A percentile compares a stretch with the other conserved stretches of the same genome.
Conservation (phyloP, 2,329 filamentous ascomycete genomes). For the Sarocladiaceae sp. region DNA sequence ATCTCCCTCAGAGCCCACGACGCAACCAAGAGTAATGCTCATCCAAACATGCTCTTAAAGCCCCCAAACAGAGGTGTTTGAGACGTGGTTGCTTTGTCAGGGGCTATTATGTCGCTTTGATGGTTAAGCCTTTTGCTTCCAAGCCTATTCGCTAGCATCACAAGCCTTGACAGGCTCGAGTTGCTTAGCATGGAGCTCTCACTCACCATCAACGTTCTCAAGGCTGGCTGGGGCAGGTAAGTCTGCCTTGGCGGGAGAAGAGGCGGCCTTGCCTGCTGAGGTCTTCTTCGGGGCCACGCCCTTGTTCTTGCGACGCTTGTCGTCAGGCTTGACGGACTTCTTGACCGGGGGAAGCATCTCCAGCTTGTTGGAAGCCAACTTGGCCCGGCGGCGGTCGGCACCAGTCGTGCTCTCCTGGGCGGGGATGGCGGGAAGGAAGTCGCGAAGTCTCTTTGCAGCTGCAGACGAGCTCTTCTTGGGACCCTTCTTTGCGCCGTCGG, state of each 20-base stretch:
- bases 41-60: constrained; percentile 6
- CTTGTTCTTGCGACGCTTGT: constrained; percentile 6
- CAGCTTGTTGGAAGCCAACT: constrained; percentile 1
- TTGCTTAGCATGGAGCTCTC: too few species aligned
- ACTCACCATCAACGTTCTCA: not conserved
- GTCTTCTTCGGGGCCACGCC: constrained; percentile 5
- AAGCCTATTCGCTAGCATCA: too few species aligned
- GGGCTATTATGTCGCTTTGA: not conserved
- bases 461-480: not conserved
- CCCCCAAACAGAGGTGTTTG: constrained; percentile 1
- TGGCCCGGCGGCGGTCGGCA: constrained; percentile 5
- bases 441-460: not conserved
- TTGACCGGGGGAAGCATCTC: constrained; percentile 5
- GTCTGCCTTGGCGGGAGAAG: constrained; percentile 1
- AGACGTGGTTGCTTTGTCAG: not conserved
- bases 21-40: not conserved
- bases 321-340: constrained; percentile 4
- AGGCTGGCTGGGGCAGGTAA: not conserved
- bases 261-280: too few species aligned
- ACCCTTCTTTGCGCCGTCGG: not conserved
- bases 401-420: constrained; percentile 4
- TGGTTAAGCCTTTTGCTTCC: too few species aligned
- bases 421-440: constrained; percentile 2
- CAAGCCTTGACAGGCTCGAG: too few species aligned
- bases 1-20: too few species aligned